Base-by-base conservation (phyloP, 176 grass and related monocot genomes). In the Hsuehochloa calcarea region DNA sequence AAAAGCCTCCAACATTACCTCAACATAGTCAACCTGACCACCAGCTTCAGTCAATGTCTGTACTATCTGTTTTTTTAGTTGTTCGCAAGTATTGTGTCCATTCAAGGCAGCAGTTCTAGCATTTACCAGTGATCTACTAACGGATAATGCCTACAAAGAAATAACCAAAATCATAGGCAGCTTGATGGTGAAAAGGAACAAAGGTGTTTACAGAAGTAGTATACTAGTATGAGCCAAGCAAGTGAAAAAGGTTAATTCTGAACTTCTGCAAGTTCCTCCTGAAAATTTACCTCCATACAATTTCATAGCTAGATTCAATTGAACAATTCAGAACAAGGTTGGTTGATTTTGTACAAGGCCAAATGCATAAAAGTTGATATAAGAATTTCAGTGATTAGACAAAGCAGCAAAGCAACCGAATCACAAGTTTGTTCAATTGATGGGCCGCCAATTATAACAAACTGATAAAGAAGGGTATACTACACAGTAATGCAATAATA, bases 21-120 rank as follows among this genome's bases (percentile, higher is more conserved):
- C 91, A 82, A 92, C 96, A 92, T 92, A 98, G 63, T 98, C 96
- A 85, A 95, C 87, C 78, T 63, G 87, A 80, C 96, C 89, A 4
- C 87, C 91, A 85, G 91, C 82, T 82, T 86, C 80, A 60, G 80
- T 76, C 39, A 98, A 35, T 51, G 67, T 72, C 55, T 87, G 85
- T 47, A 90, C 44, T 50, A 98, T 84, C 72, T 85, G 65, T 74
- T 90, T 50, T 85, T 92, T 92, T 70, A 98, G 62, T 83, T 93
- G 77, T 80, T 92, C 19, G 69, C 87, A 74, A 78, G 55, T n/a
- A 72, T 74, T 83, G 43, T 86, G 75, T 76, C 86, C 86, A 71
- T 81, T 93, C 79, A 88, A 62, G 29, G 38, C 83, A 29, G 43
- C 19, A 46, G 80, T 86, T 89, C 86, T 98, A 77, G 96, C 96